Conservation (phyloP, 148 eudicot genomes). For the Amaranthus cruentus region DNA sequence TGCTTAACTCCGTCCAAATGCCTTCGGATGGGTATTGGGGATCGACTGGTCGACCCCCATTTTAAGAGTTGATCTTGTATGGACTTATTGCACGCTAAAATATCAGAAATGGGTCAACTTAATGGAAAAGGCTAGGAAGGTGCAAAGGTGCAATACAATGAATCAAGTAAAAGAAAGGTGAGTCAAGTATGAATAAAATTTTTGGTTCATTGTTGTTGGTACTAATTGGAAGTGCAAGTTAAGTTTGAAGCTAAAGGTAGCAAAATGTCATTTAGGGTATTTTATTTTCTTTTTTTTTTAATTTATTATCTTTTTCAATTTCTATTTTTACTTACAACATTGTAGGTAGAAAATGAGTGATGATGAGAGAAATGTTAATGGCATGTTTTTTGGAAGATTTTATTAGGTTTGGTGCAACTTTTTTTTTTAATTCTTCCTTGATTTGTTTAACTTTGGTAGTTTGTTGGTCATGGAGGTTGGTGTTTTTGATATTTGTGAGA, state of each 20-base stretch:
- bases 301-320: constrained; percentile 1
- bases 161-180: background rate
- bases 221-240: constrained; percentile 7
- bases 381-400: constrained; percentile 16
- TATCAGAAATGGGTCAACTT: background rate
- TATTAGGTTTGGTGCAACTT: constrained; percentile 23
- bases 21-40: constrained; percentile 40
- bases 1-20: constrained; percentile 62
- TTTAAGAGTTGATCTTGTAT: background rate
- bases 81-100: background rate
- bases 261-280: background rate
- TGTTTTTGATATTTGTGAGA: constrained; percentile 5
- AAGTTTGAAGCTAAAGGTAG: background rate
- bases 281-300: constrained; percentile 4
- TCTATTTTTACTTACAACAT: constrained; percentile 2
- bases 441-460: constrained; percentile 3
- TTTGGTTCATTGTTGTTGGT: constrained; percentile 5
- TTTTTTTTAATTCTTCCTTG: background rate
- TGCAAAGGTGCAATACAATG: background rate
- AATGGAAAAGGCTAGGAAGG: background rate
- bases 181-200: constrained; percentile 7
- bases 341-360: constrained; percentile 18
- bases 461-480: constrained; percentile 5
- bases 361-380: constrained; percentile 11
- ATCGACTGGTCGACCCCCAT: constrained; percentile 22